Conservation (phyloP, 805 yeast species). For the Saccharomycopsis vini region DNA sequence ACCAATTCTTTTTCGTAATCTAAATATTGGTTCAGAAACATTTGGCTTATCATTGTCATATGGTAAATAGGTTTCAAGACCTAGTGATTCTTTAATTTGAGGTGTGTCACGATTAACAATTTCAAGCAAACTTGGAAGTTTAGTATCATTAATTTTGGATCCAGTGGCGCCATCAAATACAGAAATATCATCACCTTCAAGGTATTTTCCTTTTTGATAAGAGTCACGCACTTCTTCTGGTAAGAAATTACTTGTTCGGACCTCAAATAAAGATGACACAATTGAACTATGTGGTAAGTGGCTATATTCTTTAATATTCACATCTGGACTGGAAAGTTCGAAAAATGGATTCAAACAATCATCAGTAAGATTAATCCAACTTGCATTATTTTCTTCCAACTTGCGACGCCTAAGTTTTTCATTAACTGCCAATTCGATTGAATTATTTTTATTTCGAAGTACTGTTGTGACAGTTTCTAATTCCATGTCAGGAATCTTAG, state of each 20-base stretch:
- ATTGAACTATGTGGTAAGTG: constrained; percentile 79
- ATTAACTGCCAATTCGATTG: constrained; percentile 74
- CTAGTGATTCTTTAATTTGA: neutral
- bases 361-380: constrained; percentile 79
- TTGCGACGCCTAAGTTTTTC: constrained; percentile 71
- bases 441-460: constrained; percentile 62
- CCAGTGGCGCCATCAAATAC: constrained; percentile 44
- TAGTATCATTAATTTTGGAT: constrained; percentile 24
- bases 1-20: constrained; percentile 68
- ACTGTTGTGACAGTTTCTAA: constrained; percentile 73
- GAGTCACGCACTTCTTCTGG: constrained; percentile 33
- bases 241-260: constrained; percentile 49
- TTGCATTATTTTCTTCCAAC: constrained; percentile 48
- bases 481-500: constrained; percentile 89
- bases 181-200: constrained; percentile 22
- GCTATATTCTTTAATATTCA: constrained; percentile 37
- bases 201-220: constrained; percentile 38
- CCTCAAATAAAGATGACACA: constrained; percentile 56
- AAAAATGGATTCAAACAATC: constrained; percentile 78
- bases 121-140: constrained; percentile 37
- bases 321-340: constrained; percentile 50
- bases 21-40: constrained; percentile 35
- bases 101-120: constrained; percentile 29
- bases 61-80: constrained; percentile 31
- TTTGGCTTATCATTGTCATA: constrained; percentile 19